Base-by-base conservation (phyloP, 495 filamentous ascomycete genomes). In the Aspergillus panamensis region DNA sequence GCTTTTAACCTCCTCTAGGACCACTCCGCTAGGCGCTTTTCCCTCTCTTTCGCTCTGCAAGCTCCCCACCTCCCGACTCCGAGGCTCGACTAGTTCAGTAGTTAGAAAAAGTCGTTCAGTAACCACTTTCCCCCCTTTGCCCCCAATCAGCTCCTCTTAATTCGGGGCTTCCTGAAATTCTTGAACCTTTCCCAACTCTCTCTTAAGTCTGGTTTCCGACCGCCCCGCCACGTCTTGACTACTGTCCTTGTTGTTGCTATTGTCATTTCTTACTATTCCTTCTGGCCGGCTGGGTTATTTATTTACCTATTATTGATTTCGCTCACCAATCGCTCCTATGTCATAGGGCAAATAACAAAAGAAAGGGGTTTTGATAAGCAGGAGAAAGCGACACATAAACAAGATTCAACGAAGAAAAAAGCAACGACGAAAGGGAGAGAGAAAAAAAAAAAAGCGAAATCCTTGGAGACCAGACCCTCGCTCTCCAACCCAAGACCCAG, bases 41-140 rank as follows among this genome's bases (percentile, higher is more conserved):
- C 39, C 48, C 43, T 48, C 8, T 19, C 5, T 21, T 20, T 21
- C 37, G 12, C 37, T 40, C 48, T 47, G 51, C 35, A 61, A 61
- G 62, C 62, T 64, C 62, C 54, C 52, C 62, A 64, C 62, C 62
- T 64, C 59, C 62, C 62, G 62, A 61, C 58, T 64, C 62, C 62
- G 62, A 64, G 58, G 48, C 55, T 64, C 52, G 62, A 64, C 62
- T 51, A 60, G 58, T 50, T 51, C 42, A 45, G 35, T 39, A 39
- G 44, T 48, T 39, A 45, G 49, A 48, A 54, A 32, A 30, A 47
- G 21, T 35, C 33, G 30, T 51, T 39, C 32, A 21, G 32, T 48
- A 54, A 25, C 44, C 25, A 37, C 52, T 53, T 25, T 5, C 25
- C 25, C 25, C 48, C 61, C 48, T 57, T 57, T 60, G 30, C 52